These are phyloP conservation scores for Leccinellum luteum DNA, from an alignment of 768 basidiomycete species.

Conservation along the genomic window DNA sequence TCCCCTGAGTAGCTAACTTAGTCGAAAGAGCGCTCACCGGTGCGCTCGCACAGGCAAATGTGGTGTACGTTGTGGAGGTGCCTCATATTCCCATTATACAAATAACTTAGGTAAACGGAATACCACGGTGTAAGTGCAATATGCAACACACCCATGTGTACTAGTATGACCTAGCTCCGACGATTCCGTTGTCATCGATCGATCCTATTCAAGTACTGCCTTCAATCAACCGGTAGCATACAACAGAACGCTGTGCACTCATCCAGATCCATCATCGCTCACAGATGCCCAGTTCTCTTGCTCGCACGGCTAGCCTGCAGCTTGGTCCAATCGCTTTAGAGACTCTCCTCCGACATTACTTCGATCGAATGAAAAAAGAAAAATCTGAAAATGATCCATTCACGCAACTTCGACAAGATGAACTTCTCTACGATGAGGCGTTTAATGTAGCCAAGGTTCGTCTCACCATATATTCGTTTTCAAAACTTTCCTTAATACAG, in stretches of 20 bases:
- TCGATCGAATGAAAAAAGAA: constrained; percentile 58
- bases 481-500: neutral
- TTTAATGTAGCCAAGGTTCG: constrained; percentile 74
- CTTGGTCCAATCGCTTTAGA: constrained; percentile 73
- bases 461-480: neutral
- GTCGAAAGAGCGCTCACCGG: no score
- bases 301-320: constrained; percentile 58
- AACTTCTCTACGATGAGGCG: constrained; percentile 78
- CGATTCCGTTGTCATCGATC: no score
- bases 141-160: no score
- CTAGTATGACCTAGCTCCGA: no score
- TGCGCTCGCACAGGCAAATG: no score
- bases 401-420: constrained; percentile 60
- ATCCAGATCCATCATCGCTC: neutral
- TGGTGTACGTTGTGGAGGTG: no score
- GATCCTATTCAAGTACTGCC: no score
- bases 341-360: constrained; percentile 84
- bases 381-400: constrained; percentile 35
- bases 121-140: no score
- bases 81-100: no score
- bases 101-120: no score
- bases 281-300: constrained; percentile 50
- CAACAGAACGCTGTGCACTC: neutral
- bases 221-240: neutral
- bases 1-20: no score